phyloP scores from a whole-genome alignment of 176 grass and related monocot species.

The Oryza meridionalis region DNA sequence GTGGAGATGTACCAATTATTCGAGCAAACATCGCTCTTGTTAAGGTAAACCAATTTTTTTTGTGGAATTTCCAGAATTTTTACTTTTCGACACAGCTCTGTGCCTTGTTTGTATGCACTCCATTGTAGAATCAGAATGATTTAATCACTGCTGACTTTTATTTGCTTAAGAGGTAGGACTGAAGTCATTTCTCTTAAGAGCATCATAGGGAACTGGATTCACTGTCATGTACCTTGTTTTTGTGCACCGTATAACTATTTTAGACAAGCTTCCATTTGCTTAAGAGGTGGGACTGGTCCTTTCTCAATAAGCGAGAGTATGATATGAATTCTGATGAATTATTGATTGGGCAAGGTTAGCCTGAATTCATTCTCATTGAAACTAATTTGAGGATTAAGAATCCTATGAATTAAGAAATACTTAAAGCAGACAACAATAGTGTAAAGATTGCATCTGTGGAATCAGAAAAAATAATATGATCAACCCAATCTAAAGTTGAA shows the following conservation, averaged over 20 bases:
- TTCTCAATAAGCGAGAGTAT: not conserved
- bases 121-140: constrained; percentile 5
- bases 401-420: not conserved
- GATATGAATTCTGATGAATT: not conserved
- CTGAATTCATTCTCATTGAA: constrained; percentile 17
- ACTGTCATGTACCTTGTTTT: not conserved
- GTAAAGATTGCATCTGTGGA: not conserved
- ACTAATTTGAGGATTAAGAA: not conserved
- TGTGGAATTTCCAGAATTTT: constrained; percentile 6
- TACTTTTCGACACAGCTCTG: not conserved
- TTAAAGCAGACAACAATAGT: not conserved
- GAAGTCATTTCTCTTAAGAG: not conserved
- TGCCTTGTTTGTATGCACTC: not conserved
- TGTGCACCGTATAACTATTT: not conserved
- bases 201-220: not conserved
- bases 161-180: not conserved
- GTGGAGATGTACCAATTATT: constrained; percentile 87
- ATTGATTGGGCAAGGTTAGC: not conserved
- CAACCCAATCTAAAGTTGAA: constrained; percentile 5
- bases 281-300: not conserved
- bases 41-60: constrained; percentile 51
- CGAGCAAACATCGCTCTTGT: constrained; percentile 89
- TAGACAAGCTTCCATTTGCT: constrained; percentile 2
- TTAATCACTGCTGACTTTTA: not conserved
- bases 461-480: not conserved